Evolutionary conservation across 352 stramenopile species (phyloP).

Genomic region (Pythium folliculosum): DNA sequence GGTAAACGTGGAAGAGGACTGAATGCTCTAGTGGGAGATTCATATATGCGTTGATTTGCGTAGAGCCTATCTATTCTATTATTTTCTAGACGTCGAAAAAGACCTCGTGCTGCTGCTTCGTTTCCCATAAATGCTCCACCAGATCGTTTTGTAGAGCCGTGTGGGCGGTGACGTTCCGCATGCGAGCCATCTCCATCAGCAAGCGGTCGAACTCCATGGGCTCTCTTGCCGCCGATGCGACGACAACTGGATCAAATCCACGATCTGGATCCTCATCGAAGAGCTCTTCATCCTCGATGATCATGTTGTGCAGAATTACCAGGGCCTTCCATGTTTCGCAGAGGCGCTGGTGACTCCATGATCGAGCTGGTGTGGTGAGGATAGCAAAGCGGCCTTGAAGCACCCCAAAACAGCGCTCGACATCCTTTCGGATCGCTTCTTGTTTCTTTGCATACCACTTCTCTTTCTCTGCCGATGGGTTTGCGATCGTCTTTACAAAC

Average conservation of each 20-base stretch:
- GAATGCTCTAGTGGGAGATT: too few species aligned
- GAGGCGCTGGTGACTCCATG: background rate
- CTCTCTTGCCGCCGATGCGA: background rate
- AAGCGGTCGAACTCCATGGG: background rate
- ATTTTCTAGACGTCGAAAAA: too few species aligned
- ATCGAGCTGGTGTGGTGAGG: background rate
- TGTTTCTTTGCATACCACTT: constrained; percentile 21
- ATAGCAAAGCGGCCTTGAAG: constrained; percentile 10
- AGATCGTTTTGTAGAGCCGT: background rate
- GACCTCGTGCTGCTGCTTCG: too few species aligned
- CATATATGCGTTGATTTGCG: too few species aligned
- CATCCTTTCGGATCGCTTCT: constrained; percentile 31
- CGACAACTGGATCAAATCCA: background rate
- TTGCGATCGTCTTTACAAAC: constrained; percentile 31
- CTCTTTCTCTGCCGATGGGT: constrained; percentile 11
- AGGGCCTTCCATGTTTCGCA: constrained; percentile 3
- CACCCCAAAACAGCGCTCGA: constrained; percentile 37
- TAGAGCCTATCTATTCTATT: too few species aligned
- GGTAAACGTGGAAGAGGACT: too few species aligned
- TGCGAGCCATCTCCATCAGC: too few species aligned
- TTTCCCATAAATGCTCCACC: background rate
- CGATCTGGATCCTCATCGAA: background rate
- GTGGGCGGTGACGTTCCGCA: background rate
- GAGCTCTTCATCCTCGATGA: constrained; percentile 14
- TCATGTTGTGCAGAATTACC: constrained; percentile 32